Evolutionary conservation across 371 early-diverging fungal species (phyloP).

Genomic region (Phascolomyces articulosus): DNA sequence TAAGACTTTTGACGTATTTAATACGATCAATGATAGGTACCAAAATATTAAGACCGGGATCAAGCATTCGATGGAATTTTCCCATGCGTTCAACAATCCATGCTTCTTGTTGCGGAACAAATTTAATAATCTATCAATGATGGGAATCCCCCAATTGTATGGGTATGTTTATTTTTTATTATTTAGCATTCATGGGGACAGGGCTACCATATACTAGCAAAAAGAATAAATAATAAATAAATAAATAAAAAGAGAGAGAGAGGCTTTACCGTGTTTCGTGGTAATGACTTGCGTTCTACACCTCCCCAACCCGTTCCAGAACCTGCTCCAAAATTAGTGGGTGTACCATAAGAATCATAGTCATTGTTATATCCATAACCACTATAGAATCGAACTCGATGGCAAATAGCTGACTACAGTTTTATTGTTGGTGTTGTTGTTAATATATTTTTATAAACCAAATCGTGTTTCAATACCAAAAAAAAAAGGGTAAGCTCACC

Average conservation of each 20-base stretch:
- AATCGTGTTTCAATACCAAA: no score
- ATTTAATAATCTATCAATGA: conserved; percentile 75
- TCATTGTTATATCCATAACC: conserved; percentile 44
- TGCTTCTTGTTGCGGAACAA: conserved; percentile 98
- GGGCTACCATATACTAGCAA: no score
- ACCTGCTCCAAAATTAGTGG: conserved; percentile 8
- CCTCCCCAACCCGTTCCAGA: conserved; percentile 29
- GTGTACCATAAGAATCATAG: conserved; percentile 35
- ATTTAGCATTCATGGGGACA: no score
- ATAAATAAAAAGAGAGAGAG: not conserved
- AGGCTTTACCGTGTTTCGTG: conserved; percentile 53
- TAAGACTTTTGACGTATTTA: conserved; percentile 92
- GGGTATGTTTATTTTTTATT: not conserved
- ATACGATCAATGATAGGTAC: conserved; percentile 89
- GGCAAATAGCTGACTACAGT: not conserved
- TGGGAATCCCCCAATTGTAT: no score
- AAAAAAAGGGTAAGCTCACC: no score
- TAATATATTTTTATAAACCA: no score
- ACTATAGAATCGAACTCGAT: conserved; percentile 25
- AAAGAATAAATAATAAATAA: not conserved
- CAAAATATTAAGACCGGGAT: conserved; percentile 91
- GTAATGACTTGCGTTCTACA: conserved; percentile 44
- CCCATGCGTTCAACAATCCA: conserved; percentile 93
- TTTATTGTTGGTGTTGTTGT: no score
- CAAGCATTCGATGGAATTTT: conserved; percentile 82